A percentile compares a stretch with the other conserved stretches of the same genome.
phyloP scores from a whole-genome alignment of 169 alveolate genomes.

The Neospora caninum region DNA sequence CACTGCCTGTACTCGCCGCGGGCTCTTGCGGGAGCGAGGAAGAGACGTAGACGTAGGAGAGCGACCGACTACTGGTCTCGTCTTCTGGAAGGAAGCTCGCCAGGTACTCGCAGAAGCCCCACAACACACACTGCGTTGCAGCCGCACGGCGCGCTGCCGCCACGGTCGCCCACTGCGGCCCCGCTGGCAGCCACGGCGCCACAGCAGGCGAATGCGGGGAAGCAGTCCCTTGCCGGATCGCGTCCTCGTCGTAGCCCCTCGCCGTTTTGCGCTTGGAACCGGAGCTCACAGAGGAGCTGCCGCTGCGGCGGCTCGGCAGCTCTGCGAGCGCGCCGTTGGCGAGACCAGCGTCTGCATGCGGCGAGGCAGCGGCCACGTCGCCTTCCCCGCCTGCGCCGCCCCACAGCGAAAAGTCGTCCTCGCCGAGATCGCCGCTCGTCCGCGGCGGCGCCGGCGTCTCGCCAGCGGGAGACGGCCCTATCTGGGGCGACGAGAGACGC shows the following conservation, averaged over 20 bases:
- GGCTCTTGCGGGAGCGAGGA: conserved; percentile 51
- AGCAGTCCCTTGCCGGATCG: neutral
- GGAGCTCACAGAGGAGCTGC: neutral
- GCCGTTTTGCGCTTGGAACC: neutral
- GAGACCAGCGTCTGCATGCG: neutral
- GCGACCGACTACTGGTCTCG: neutral
- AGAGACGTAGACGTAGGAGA: neutral
- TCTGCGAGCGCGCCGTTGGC: neutral
- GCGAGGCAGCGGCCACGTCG: neutral
- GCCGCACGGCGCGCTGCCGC: conserved; percentile 1
- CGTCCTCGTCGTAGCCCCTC: neutral
- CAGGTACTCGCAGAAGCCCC: neutral
- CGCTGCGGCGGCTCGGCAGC: neutral
- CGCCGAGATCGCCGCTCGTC: neutral
- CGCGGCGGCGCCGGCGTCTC: neutral
- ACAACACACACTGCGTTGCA: neutral
- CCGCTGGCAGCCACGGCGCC: neutral
- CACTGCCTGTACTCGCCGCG: conserved; percentile 63
- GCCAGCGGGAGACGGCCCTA: neutral
- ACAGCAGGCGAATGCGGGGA: neutral
- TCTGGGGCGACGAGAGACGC: neutral
- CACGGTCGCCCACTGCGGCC: neutral
- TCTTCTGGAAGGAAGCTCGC: conserved; percentile 3
- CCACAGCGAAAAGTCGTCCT: neutral
- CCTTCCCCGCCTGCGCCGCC: neutral